phyloP scores from a whole-genome alignment of 1,284 basidiomycete species.

The Peniophora sp. region DNA sequence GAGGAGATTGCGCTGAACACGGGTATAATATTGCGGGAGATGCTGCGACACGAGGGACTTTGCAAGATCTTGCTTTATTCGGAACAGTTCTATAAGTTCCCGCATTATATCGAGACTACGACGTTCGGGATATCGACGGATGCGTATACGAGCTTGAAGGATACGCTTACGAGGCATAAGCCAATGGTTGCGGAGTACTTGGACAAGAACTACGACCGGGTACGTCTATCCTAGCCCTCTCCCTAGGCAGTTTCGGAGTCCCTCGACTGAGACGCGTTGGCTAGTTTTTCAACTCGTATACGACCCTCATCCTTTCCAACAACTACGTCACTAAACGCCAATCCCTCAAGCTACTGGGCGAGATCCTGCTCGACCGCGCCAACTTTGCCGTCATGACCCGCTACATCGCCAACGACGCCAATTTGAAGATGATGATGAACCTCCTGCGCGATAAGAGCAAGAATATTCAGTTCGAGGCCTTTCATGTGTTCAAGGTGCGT shows the following conservation, averaged over 20 bases:
- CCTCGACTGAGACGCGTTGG: too few species aligned
- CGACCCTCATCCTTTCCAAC: conserved; percentile 82
- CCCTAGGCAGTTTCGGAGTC: too few species aligned
- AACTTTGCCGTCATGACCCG: conserved; percentile 98
- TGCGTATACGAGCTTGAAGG: conserved; percentile 95
- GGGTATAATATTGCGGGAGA: conserved; percentile 96
- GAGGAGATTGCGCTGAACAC: conserved; percentile 96
- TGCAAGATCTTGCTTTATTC: conserved; percentile 89
- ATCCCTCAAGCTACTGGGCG: conserved; percentile 95
- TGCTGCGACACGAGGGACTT: conserved; percentile 89
- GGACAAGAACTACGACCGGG: conserved; percentile 93
- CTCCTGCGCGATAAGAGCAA: conserved; percentile 93
- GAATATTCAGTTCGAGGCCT: conserved; percentile 99
- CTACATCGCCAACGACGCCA: conserved; percentile 91
- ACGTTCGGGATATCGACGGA: conserved; percentile 98
- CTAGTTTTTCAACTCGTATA: conserved; percentile 94
- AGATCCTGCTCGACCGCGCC: conserved; percentile 94
- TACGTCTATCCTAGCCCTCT: conserved; percentile 31
- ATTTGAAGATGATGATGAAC: conserved; percentile 99
- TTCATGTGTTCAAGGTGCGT: conserved; percentile 98
- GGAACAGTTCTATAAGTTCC: conserved; percentile 97
- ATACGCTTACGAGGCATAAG: conserved; percentile 93
- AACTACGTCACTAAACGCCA: conserved; percentile 99
- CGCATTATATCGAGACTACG: conserved; percentile 94
- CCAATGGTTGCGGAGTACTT: conserved; percentile 95